These are phyloP conservation scores for Mucor mucedo DNA, from an alignment of 371 early-diverging fungal genomes.

Conservation along the genomic window DNA sequence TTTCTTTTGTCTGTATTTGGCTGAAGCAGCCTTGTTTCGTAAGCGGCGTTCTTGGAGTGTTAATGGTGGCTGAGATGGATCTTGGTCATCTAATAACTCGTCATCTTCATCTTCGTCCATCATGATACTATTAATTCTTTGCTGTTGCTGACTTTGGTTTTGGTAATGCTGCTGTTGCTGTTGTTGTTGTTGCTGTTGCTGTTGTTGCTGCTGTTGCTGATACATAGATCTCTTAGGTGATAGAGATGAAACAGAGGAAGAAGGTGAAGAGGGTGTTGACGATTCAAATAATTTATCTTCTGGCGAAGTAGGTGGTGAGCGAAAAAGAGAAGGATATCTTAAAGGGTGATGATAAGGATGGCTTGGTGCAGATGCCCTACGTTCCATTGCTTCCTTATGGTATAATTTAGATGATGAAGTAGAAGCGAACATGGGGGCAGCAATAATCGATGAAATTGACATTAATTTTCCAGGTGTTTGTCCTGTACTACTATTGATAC, in stretches of 20 bases:
- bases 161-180: slow-evolving; percentile 6
- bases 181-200: neutral
- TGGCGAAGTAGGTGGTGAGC: slow-evolving; percentile 46
- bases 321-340: slow-evolving; percentile 19
- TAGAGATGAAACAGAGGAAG: slow-evolving; percentile 24
- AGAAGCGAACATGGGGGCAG: slow-evolving; percentile 30
- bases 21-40: slow-evolving; percentile 69
- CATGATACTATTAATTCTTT: slow-evolving; percentile 6
- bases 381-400: slow-evolving; percentile 25
- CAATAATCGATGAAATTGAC: slow-evolving; percentile 48
- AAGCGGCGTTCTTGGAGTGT: slow-evolving; percentile 60
- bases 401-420: slow-evolving; percentile 17
- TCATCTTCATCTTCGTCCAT: slow-evolving; percentile 20
- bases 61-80: slow-evolving; percentile 30
- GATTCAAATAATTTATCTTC: slow-evolving; percentile 30
- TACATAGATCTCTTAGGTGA: slow-evolving; percentile 9
- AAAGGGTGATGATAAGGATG: slow-evolving; percentile 24
- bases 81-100: slow-evolving; percentile 10
- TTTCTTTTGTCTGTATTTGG: slow-evolving; percentile 70
- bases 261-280: slow-evolving; percentile 36
- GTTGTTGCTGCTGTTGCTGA: neutral
- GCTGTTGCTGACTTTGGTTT: slow-evolving; percentile 7
- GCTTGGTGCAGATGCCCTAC: slow-evolving; percentile 28
- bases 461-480: slow-evolving; percentile 31
- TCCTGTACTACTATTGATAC: neutral